Evolutionary conservation across 805 yeast genomes (phyloP).

Genomic region (Hanseniaspora pseudoguilliermondii): DNA sequence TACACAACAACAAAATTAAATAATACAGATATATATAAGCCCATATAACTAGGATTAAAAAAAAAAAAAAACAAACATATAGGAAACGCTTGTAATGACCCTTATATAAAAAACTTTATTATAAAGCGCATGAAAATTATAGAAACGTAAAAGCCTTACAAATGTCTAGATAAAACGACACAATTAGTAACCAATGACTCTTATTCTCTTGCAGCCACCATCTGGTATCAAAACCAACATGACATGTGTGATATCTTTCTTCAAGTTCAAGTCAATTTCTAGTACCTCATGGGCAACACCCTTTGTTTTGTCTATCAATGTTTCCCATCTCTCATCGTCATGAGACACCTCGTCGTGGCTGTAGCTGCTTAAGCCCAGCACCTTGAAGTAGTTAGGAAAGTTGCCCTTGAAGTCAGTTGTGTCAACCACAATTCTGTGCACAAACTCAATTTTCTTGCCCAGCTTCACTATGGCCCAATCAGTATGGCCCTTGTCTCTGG

Average conservation of each 20-base stretch:
- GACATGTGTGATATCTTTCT: constrained; percentile 46
- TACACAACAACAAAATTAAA: too few relatives aligned
- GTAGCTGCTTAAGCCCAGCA: constrained; percentile 45
- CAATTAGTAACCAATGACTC: constrained; percentile 51
- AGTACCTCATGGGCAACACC: constrained; percentile 76
- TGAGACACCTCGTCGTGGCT: constrained; percentile 31
- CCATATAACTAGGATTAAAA: not conserved
- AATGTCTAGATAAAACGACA: too few relatives aligned
- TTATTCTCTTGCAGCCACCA: constrained; percentile 87
- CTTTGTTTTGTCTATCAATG: constrained; percentile 52
- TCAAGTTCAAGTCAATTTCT: constrained; percentile 17
- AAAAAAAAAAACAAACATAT: not conserved
- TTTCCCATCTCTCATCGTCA: constrained; percentile 44
- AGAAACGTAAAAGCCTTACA: too few relatives aligned
- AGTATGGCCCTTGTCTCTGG: constrained; percentile 67
- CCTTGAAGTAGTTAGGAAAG: constrained; percentile 67
- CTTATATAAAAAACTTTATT: too few relatives aligned
- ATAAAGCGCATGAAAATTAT: too few relatives aligned
- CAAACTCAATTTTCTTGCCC: constrained; percentile 46
- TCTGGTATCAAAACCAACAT: constrained; percentile 81
- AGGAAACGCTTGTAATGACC: not conserved
- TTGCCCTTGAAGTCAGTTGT: constrained; percentile 93
- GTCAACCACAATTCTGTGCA: constrained; percentile 58
- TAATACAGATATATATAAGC: too few relatives aligned
- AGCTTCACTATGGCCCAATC: constrained; percentile 85